phyloP scores from a whole-genome alignment of 148 eudicot genomes.

The Cornus suecica region DNA sequence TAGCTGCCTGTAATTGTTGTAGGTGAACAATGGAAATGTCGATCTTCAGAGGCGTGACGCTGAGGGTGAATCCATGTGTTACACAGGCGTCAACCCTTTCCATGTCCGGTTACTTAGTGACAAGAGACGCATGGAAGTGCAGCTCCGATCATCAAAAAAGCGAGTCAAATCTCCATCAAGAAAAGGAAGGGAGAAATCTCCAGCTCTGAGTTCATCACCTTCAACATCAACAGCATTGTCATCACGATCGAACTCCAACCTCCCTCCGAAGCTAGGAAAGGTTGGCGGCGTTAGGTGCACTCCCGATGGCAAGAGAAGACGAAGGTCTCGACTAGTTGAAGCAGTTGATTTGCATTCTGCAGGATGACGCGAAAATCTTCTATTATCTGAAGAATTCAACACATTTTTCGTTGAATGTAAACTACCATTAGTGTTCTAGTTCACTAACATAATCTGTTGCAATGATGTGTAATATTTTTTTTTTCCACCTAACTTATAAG shows the following conservation, averaged over 20 bases:
- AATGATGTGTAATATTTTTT: constrained; percentile 8
- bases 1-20: constrained; percentile 7
- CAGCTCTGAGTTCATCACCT: constrained; percentile 28
- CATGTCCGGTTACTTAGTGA: constrained; percentile 49
- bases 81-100: constrained; percentile 62
- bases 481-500: constrained; percentile 13
- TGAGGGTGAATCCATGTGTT: constrained; percentile 42
- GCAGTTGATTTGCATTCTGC: constrained; percentile 40
- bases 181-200: constrained; percentile 31
- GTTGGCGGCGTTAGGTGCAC: constrained; percentile 41
- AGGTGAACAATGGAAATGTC: constrained; percentile 83
- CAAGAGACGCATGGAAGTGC: constrained; percentile 38
- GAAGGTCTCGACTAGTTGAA: constrained; percentile 45
- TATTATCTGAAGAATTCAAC: constrained; percentile 8
- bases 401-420: not conserved
- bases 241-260: constrained; percentile 33
- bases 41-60: constrained; percentile 43
- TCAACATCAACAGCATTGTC: constrained; percentile 27
- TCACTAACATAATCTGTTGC: not conserved
- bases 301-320: constrained; percentile 76
- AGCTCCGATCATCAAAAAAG: constrained; percentile 53
- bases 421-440: constrained; percentile 14
- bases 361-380: constrained; percentile 18
- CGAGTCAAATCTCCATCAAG: constrained; percentile 52
- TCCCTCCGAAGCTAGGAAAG: constrained; percentile 34